Base-by-base conservation (phyloP, 495 filamentous ascomycete genomes). In the Thermothielavioides terrestris region DNA sequence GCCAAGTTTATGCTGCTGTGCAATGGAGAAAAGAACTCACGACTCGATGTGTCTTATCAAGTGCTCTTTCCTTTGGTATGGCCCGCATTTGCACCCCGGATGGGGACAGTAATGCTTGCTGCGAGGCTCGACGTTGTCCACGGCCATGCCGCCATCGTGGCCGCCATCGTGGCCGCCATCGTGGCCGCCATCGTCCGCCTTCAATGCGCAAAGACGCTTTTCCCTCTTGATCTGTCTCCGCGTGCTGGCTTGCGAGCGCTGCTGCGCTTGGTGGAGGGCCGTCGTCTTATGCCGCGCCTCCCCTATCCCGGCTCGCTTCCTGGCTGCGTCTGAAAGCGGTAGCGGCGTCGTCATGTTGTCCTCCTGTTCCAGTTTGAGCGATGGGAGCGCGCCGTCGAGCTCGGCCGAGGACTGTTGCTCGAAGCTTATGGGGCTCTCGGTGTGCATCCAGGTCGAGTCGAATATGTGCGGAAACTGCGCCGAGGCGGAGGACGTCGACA, bases 1-100 rank as follows among this genome's bases (percentile, higher is more conserved):
- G 10, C 14, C 11, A 15, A n/a, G 31, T 37, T 22, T n/a, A 8
- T 17, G 15, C 11, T 17, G 21, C 21, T 14, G n/a, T n/a, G n/a
- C n/a, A n/a, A n/a, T n/a, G 17, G 32, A 23, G 6, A 35, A 14
- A 9, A n/a, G 7, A 22, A 32, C 69, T 63, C 57, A 71, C 69
- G 74, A 79, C 52, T 73, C 71, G 58, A 76, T 74, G 57, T 86
- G 83, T 14, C 82, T 69, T 62, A 82, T 83, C 1, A 84, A 61
- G 50, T 85, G 82, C 49, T 85, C 82, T 30, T 77, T 75, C 38
- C 81, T 61, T 63, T 77, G 77, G 52, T 82, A 85, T 0, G 38
- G 42, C 22, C 69, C 67, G 0, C 70, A 72, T 7, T 49, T 36
- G 61, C 72, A 77, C 11, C 55, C 55, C 22, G 36, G 32, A 9